Percentiles rank a stretch among this genome's conserved stretches.
phyloP scores from a whole-genome alignment of 306 rosid genomes.

The Castanopsis chinensis region DNA sequence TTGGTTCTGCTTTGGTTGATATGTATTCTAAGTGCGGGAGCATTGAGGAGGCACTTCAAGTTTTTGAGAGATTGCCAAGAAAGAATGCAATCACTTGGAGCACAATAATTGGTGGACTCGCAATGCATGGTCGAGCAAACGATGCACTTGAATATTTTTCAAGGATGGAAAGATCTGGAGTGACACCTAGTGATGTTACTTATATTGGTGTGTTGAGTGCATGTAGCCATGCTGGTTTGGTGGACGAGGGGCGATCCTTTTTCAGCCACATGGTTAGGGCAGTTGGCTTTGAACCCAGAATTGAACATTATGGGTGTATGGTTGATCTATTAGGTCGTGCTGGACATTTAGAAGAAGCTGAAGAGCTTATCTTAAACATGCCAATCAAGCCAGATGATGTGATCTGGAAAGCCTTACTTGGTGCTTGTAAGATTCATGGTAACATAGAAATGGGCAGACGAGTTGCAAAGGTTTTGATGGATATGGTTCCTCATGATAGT shows the following conservation, averaged over 20 bases:
- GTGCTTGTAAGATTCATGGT: slow-evolving; percentile 69
- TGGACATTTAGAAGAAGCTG: slow-evolving; percentile 68
- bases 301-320: slow-evolving; percentile 85
- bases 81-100: slow-evolving; percentile 67
- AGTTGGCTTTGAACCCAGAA: slow-evolving; percentile 52
- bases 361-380: slow-evolving; percentile 59
- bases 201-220: slow-evolving; percentile 63
- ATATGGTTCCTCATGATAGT: slow-evolving; percentile 65
- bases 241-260: slow-evolving; percentile 49
- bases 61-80: slow-evolving; percentile 59
- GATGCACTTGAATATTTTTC: slow-evolving; percentile 45
- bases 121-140: slow-evolving; percentile 64
- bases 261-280: slow-evolving; percentile 60
- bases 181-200: slow-evolving; percentile 66
- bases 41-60: slow-evolving; percentile 74
- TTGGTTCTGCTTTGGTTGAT: slow-evolving; percentile 77
- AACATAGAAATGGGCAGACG: slow-evolving; percentile 57
- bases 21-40: slow-evolving; percentile 77
- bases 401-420: slow-evolving; percentile 83
- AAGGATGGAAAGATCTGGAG: slow-evolving; percentile 50
- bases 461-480: slow-evolving; percentile 51
- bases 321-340: slow-evolving; percentile 77
- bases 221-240: slow-evolving; percentile 77
- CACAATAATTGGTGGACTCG: slow-evolving; percentile 60
- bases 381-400: slow-evolving; percentile 66